Base-by-base conservation (phyloP, 768 basidiomycete species). In the Pleurotus giganteus region DNA sequence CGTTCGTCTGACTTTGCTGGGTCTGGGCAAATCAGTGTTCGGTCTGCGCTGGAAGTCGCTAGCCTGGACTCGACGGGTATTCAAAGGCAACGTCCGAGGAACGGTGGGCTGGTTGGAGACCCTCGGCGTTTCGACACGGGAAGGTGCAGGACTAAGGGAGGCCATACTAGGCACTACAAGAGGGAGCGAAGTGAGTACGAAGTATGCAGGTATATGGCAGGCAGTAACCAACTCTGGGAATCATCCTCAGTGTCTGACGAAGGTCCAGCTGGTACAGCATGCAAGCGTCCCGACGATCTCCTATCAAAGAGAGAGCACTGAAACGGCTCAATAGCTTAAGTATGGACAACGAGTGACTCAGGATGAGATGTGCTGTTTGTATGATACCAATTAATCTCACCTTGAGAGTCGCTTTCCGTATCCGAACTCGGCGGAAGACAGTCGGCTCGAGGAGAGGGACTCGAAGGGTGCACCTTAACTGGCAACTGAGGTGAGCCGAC, bases 171-270 rank as follows among this genome's bases (percentile, higher is more conserved):
- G 49, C 49, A 51, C 49, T 51, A 21, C n/a, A n/a, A 13, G 9
- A 12, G 36, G 47, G 58, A 59, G 34, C 53, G 59, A 28, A 36
- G 55, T 13, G 55, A 54, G 7, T 60, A 2, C 19, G 34, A 55
- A 31, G 60, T 52, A 42, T 61, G 62, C 60, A 4, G 9, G 31
- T 28, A n/a, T 15, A 51, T 36, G 13, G 46, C 42, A 39, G 39
- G 36, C n/a, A 46, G 47, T 3, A 9, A 50, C 28, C 26, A 50
- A 72, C 74, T 69, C 70, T 74, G 70, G 3, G 73, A 72, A 43
- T 74, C 74, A 21, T 73, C 73, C 55, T 77, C 73, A 19, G 73
- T 73, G 15, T 74, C 72, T 23, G 73, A 73, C 6, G 72, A 71
- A 36, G 47, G 46, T 3, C 57, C 56, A 8, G 63, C 56, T 29